phyloP scores from a whole-genome alignment of 164 flowering plant species.

The Piper betle region DNA sequence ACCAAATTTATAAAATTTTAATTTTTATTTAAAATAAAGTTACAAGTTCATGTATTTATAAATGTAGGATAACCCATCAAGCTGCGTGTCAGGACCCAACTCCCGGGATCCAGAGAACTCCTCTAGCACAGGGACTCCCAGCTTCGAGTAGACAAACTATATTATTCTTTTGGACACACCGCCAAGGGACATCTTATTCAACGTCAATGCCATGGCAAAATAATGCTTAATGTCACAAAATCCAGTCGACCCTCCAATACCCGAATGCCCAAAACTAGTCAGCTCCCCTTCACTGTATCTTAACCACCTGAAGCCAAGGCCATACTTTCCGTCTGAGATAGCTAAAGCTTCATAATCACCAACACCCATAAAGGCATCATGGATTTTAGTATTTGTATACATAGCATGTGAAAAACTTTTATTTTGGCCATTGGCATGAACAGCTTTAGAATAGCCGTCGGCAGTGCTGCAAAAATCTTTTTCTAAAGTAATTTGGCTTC shows the following conservation, averaged over 20 bases:
- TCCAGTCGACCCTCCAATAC: constrained; percentile 93
- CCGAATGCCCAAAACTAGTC: constrained; percentile 74
- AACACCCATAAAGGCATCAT: constrained; percentile 70
- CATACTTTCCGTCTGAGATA: constrained; percentile 53
- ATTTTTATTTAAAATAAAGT: too few relatives aligned
- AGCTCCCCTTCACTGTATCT: constrained; percentile 33
- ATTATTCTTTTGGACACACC: constrained; percentile 46
- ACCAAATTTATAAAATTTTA: too few relatives aligned
- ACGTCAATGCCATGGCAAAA: constrained; percentile 74
- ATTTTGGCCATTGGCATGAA: neutral
- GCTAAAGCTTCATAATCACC: constrained; percentile 53
- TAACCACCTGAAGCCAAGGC: constrained; percentile 69
- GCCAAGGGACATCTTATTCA: constrained; percentile 82
- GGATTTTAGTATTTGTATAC: constrained; percentile 45
- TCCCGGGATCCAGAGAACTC: constrained; percentile 22
- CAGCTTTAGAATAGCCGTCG: neutral
- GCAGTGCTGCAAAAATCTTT: neutral
- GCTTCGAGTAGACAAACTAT: constrained; percentile 76
- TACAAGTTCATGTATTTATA: too few relatives aligned
- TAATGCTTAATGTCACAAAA: constrained; percentile 52
- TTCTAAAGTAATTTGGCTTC: constrained; percentile 5
- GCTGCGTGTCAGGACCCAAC: constrained; percentile 16
- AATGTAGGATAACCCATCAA: too few relatives aligned
- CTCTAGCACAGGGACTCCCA: constrained; percentile 51
- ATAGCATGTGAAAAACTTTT: constrained; percentile 15